phyloP scores from a whole-genome alignment of 805 yeast genomes.

The Sugiyamaella mastotermitis region DNA sequence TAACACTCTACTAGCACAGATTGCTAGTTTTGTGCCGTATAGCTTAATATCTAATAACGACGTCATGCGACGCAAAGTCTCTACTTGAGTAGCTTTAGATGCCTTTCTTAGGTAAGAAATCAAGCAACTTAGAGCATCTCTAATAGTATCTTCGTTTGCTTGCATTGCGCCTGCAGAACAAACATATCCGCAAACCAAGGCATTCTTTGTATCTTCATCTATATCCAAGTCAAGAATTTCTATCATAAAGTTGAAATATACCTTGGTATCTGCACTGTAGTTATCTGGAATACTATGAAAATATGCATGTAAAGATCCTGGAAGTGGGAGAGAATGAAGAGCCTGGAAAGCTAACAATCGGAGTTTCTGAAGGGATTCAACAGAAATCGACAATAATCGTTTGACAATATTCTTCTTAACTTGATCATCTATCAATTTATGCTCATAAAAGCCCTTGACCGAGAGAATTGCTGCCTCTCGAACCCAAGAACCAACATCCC shows the following conservation, averaged over 20 bases:
- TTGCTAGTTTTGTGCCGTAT: slow-evolving; percentile 2
- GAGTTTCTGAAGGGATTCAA: slow-evolving; percentile 57
- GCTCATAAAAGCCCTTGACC: slow-evolving; percentile 20
- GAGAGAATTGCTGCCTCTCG: slow-evolving; percentile 46
- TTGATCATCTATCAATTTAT: slow-evolving; percentile 12
- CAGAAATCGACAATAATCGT: slow-evolving; percentile 45
- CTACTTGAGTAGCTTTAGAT: slow-evolving; percentile 1
- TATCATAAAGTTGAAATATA: slow-evolving; percentile 3
- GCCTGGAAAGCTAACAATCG: slow-evolving; percentile 36
- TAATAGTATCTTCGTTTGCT: slow-evolving; percentile 10
- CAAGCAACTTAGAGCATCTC: slow-evolving; percentile 12
- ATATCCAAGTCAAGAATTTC: slow-evolving; percentile 5
- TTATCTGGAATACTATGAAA: neutral
- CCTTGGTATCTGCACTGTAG: slow-evolving; percentile 1
- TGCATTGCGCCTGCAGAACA: slow-evolving; percentile 23
- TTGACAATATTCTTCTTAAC: slow-evolving; percentile 17
- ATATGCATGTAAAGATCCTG: neutral
- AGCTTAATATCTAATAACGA: slow-evolving; percentile 5
- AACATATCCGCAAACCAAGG: slow-evolving; percentile 28
- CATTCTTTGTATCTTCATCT: neutral
- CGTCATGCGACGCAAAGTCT: slow-evolving; percentile 5
- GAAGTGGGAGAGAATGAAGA: slow-evolving; percentile 14
- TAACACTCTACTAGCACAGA: slow-evolving; percentile 11
- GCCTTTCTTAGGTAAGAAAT: slow-evolving; percentile 4
- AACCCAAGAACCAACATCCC: slow-evolving; percentile 85